Evolutionary conservation across 2,329 filamentous ascomycete genomes (phyloP).

Genomic region (Fusarium pseudoanthophilum): DNA sequence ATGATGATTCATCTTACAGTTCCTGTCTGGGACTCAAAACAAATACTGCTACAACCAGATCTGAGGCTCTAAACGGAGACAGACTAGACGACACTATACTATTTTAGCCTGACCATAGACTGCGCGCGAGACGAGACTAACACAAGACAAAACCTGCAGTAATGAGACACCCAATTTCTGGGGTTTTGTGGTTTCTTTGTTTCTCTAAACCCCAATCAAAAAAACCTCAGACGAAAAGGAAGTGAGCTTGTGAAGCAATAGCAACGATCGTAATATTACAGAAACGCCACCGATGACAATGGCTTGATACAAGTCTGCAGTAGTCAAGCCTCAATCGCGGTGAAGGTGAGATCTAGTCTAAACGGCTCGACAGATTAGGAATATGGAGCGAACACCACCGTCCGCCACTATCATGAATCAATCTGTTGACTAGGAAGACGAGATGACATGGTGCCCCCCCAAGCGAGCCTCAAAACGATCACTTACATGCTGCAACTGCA

Average conservation of each 20-base stretch:
- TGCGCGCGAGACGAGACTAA: slow-evolving; percentile 29
- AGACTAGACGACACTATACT: slow-evolving; percentile 7
- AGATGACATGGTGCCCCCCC: background rate
- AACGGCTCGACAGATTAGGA: slow-evolving; percentile 28
- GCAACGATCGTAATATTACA: slow-evolving; percentile 9
- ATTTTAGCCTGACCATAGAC: slow-evolving; percentile 12
- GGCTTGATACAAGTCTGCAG: slow-evolving; percentile 5
- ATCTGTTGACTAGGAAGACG: background rate
- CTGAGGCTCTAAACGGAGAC: slow-evolving; percentile 17
- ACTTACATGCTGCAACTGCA: slow-evolving; percentile 12
- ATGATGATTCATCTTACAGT: slow-evolving; percentile 27
- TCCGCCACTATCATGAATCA: slow-evolving; percentile 9
- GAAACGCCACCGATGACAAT: slow-evolving; percentile 35
- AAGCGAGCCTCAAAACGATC: slow-evolving; percentile 32
- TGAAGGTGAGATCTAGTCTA: slow-evolving; percentile 28
- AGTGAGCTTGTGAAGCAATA: background rate
- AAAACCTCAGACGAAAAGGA: slow-evolving; percentile 9
- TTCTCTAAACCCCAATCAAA: background rate
- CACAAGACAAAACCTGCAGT: slow-evolving; percentile 18
- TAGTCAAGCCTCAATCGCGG: slow-evolving; percentile 22
- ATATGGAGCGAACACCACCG: slow-evolving; percentile 30
- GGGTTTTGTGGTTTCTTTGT: background rate
- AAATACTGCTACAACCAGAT: slow-evolving; percentile 15
- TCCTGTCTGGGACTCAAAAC: slow-evolving; percentile 36
- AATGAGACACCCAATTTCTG: slow-evolving; percentile 19